Evolutionary conservation across 2,329 filamentous ascomycete species (phyloP), one percentile per base, ranked within the genome.

Genomic region (Colletotrichum sp.): DNA sequence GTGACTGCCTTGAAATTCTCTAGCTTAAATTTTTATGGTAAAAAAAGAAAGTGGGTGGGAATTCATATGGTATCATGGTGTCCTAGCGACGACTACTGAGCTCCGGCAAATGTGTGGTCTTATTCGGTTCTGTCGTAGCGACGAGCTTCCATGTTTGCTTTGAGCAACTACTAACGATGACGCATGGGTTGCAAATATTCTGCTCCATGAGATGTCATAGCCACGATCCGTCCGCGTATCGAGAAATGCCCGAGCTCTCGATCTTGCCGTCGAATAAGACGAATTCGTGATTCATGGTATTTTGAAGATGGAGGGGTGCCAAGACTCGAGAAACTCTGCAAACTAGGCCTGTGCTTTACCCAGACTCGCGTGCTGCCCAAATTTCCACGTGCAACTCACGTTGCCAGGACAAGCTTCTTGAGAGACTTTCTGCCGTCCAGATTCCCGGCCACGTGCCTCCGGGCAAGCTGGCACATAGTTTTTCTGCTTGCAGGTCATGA

Each of bases 21-120:
- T 48, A 7, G 1, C 10, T 48, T 13, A 16, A 0, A 0, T 36
- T 36, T 48, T 5, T 4, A 21, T n/a, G 34, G 34, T 0, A 36
- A 36, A 36, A 15, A 36, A 34, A 36, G 0, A 36, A 36, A 36
- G 34, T 36, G 7, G 5, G 0, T 5, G 43, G 43, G 18, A 6
- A 6, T 13, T 21, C n/a, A 7, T 7, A 13, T 3, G 10, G n/a
- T 1, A 6, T 21, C 10, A 48, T 13, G 12, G 10, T 21, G n/a
- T 5, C n/a, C 6, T 4, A 4, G 28, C 4, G 30, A 10, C 43
- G 3, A 48, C n/a, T 7, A 21, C 2, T 3, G 6, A 12, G n/a
- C 0, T 5, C n/a, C 10, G 1, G n/a, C n/a, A 48, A 48, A 48
- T 13, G n/a, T 21, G 43, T 4, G n/a, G 10, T 48, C 43, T 48